phyloP scores from a whole-genome alignment of 2,329 filamentous ascomycete species.

The Talaromyces sp. region DNA sequence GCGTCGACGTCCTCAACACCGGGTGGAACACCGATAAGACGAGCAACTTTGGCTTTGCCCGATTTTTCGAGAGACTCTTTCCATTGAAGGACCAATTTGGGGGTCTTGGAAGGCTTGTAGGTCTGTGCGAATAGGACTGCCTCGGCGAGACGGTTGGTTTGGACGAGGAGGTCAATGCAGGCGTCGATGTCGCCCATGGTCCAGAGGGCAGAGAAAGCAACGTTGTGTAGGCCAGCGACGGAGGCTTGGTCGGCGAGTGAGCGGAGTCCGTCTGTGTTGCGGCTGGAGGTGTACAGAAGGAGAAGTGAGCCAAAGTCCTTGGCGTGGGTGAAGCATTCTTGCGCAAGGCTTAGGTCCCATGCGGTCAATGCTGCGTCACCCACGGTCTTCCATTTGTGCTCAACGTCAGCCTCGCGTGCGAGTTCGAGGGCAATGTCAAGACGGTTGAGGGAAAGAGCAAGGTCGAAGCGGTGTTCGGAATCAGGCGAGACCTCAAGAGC shows the following conservation, averaged over 20 bases:
- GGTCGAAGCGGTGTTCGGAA: constrained; percentile 91
- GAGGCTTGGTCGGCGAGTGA: constrained; percentile 70
- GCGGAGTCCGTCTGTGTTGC: constrained; percentile 67
- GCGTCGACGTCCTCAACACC: constrained; percentile 52
- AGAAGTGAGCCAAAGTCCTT: constrained; percentile 87
- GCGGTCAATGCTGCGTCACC: constrained; percentile 81
- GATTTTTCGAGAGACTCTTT: constrained; percentile 76
- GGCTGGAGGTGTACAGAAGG: constrained; percentile 80
- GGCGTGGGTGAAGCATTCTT: constrained; percentile 87
- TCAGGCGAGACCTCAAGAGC: constrained; percentile 93
- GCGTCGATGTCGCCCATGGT: constrained; percentile 74
- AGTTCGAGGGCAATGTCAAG: constrained; percentile 81
- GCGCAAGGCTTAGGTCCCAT: constrained; percentile 83
- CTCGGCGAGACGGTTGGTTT: constrained; percentile 76
- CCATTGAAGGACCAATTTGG: constrained; percentile 67
- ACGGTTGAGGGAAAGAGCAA: constrained; percentile 76
- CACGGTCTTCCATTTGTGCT: constrained; percentile 98
- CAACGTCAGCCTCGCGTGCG: constrained; percentile 74
- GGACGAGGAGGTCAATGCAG: constrained; percentile 72
- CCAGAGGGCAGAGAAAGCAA: constrained; percentile 89
- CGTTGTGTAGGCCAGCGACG: constrained; percentile 75
- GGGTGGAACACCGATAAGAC: constrained; percentile 75
- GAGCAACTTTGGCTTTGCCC: constrained; percentile 78
- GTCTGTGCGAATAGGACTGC: constrained; percentile 90
- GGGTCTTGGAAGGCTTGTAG: constrained; percentile 77